Base-by-base conservation (phyloP, 2,329 filamentous ascomycete genomes). In the Ramularia endophylla region DNA sequence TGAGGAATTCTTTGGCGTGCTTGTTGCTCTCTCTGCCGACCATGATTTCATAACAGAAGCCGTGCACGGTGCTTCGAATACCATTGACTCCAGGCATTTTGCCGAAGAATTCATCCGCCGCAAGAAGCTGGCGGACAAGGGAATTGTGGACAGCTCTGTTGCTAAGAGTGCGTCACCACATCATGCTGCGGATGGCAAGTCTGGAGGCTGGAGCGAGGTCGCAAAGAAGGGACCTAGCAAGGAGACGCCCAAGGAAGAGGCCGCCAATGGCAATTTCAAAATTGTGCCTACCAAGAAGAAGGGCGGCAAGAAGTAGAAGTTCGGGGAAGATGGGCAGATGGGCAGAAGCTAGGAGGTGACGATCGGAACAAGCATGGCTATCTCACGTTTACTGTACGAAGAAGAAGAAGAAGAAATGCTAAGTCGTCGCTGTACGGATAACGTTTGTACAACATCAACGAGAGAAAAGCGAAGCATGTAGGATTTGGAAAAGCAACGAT, bases 261-360 rank as follows among this genome's bases (percentile, higher is more conserved):
- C 66, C 31, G 61, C 66, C 31, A 77, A 73, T 17, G 75, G 82
- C 8, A 78, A 78, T 36, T 97, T 95, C 71, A 92, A 92, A 72
- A 86, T 97, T 39, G 90, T 97, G 8, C 80, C 87, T 11, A 77
- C 82, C 49, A 89, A 92, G 65, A 97, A 95, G 80, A 95, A 95
- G 78, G 82, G 75, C 29, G 53, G 57, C 9, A 70, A 69, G 61
- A 59, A 54, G 45, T 61, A 52, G 31, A 30, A 29, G 38, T 34
- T 25, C 22, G 6, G 32, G 7, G 15, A 9, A 9, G 32, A n/a
- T n/a, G 18, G 32, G 18, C 32, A 32, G 32, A 9, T 18, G 32
- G 17, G 8, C 4, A 11, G 30, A 16, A 15, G 15, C 13, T n/a
- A 12, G 3, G 5, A 11, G 13, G 18, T 17, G 12, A 32, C 18